Evolutionary conservation across 192 early-diverging fungal genomes (phyloP), one percentile per base, ranked within the genome.

Genomic region (Dispira simplex): DNA sequence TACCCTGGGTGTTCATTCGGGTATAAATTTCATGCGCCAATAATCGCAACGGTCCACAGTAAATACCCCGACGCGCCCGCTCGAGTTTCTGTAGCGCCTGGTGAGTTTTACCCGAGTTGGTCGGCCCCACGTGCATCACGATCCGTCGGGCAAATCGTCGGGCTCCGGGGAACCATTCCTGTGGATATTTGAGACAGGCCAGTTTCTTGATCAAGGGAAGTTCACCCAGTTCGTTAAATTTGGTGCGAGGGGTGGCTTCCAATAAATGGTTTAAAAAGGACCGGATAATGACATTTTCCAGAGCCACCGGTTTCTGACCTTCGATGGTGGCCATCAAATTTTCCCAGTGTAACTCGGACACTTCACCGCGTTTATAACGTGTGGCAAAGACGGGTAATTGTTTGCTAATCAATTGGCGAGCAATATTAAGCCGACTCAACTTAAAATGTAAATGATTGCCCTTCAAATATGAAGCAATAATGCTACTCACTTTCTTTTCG

Each of bases 101-200:
- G 71, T 95, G 86, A 2, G 95, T 98, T 67, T 98, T 98, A 67
- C 95, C 95, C 23, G 90, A 92, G 74, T 98, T 98, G 8, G 95
- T 98, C 45, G 95, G 95, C 9, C 95, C 95, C 23, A 98, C 88
- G 65, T 98, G 93, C 74, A 95, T 78, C 32, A 91, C 79, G 57
- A 98, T 90, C 28, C 83, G 86, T 28, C 91, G 77, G 55, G 88
- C 78, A 73, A 89, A 76, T 46, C 75, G 70, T 28, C 95, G 82
- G 16, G 93, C 85, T 11, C 71, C 72, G 0, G 81, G 77, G 70
- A 78, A 80, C 90, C 88, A 91, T 65, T 92, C 90, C 44, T 81
- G 77, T 14, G 94, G 94, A 62, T 75, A 84, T 44, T 51, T 59
- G 13, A 64, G 44, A 14, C 14, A 64, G 2, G 46, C 51, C 23